Conservation (phyloP, 1,139 yeast species). For the Hansenula sp. region DNA sequence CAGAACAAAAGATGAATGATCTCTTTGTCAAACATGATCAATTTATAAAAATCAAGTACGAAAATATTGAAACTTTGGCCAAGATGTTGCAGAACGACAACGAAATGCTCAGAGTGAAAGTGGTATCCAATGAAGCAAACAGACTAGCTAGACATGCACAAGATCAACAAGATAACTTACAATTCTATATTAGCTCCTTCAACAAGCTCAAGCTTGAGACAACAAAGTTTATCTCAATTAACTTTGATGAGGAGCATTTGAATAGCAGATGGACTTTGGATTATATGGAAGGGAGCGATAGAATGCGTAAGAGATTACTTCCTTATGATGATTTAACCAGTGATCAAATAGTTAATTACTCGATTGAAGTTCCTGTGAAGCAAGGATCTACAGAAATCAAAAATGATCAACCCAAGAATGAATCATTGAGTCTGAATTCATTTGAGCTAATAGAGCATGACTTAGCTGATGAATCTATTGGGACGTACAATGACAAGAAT, state of each 20-base stretch:
- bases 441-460: slow-evolving; percentile 44
- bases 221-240: slow-evolving; percentile 31
- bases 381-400: slow-evolving; percentile 3
- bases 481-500: slow-evolving; percentile 59
- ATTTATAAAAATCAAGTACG: slow-evolving; percentile 37
- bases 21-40: slow-evolving; percentile 14
- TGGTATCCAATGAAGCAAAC: slow-evolving; percentile 43
- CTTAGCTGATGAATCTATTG: slow-evolving; percentile 24
- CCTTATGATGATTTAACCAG: slow-evolving; percentile 46
- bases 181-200: slow-evolving; percentile 46
- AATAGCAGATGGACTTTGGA: slow-evolving; percentile 45
- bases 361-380: slow-evolving; percentile 12
- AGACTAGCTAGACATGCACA: slow-evolving; percentile 50
- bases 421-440: slow-evolving; percentile 27
- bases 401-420: slow-evolving; percentile 9
- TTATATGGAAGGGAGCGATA: slow-evolving; percentile 60
- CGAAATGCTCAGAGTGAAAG: slow-evolving; percentile 37
- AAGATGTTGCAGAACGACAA: slow-evolving; percentile 39
- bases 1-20: slow-evolving; percentile 15
- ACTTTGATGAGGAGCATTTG: slow-evolving; percentile 19
- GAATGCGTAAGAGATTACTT: slow-evolving; percentile 57
- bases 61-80: slow-evolving; percentile 29
- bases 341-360: slow-evolving; percentile 38
- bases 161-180: slow-evolving; percentile 58
- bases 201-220: slow-evolving; percentile 41